These are phyloP conservation scores for Kappamyces sp. DNA, from an alignment of 192 early-diverging fungal genomes.

Conservation along the genomic window DNA sequence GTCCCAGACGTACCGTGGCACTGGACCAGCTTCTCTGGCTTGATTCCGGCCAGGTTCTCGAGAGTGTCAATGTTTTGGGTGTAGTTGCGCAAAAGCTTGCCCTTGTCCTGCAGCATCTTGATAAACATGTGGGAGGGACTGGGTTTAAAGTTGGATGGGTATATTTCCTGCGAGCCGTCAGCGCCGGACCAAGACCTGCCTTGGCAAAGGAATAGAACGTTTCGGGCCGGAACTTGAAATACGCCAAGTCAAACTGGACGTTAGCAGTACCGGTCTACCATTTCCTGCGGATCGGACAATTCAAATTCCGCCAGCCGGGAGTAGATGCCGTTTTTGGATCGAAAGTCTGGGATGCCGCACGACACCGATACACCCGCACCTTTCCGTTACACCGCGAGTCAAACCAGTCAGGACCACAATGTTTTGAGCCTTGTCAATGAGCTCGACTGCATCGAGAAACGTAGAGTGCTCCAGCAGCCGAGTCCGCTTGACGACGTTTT, in stretches of 20 bases:
- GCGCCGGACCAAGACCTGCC: slow-evolving; percentile 17
- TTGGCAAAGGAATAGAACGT: slow-evolving; percentile 95
- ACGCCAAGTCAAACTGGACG: slow-evolving; percentile 85
- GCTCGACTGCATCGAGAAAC: slow-evolving; percentile 14
- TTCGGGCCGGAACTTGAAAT: slow-evolving; percentile 76
- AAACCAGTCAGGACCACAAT: slow-evolving; percentile 87
- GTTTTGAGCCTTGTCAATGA: slow-evolving; percentile 38
- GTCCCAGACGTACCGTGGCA: slow-evolving; percentile 67
- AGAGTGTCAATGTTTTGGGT: slow-evolving; percentile 98
- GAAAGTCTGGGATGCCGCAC: slow-evolving; percentile 95
- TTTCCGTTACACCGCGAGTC: neutral
- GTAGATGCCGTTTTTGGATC: slow-evolving; percentile 91
- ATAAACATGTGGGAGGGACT: slow-evolving; percentile 84
- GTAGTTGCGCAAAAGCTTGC: slow-evolving; percentile 86
- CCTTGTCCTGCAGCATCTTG: slow-evolving; percentile 78
- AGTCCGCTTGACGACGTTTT: neutral
- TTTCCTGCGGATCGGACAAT: slow-evolving; percentile 82
- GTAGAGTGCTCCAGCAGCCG: slow-evolving; percentile 18
- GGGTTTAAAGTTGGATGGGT: slow-evolving; percentile 81
- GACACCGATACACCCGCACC: slow-evolving; percentile 68
- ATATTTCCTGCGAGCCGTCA: slow-evolving; percentile 58
- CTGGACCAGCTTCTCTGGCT: slow-evolving; percentile 60
- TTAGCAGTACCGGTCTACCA: slow-evolving; percentile 13
- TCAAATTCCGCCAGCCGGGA: slow-evolving; percentile 75
- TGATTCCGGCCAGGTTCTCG: slow-evolving; percentile 80